Percentiles rank a stretch among this genome's conserved stretches.
Conservation (phyloP, 2,329 filamentous ascomycete genomes). For the Cladosporium colombiae region DNA sequence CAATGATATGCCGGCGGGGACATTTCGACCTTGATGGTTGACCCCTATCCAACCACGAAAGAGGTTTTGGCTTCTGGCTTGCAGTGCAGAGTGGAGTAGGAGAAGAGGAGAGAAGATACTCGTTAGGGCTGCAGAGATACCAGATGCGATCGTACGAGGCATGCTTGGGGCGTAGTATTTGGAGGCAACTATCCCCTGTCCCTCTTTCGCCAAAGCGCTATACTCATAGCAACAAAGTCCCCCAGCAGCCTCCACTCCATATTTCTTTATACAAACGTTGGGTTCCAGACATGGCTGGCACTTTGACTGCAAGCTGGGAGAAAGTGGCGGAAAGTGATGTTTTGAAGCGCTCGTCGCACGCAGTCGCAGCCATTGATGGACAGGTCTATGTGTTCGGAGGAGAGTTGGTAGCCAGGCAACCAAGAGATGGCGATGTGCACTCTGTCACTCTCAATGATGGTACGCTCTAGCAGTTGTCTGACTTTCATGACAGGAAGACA, state of each 20-base stretch:
- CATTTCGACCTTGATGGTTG: not conserved
- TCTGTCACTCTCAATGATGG: slow-evolving; percentile 44
- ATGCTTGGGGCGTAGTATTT: too few relatives aligned
- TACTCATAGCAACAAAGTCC: not conserved
- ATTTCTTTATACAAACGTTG: not conserved
- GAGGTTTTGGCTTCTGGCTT: not conserved
- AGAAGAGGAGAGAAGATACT: not conserved
- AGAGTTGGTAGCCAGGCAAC: slow-evolving; percentile 65
- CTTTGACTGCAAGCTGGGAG: slow-evolving; percentile 39
- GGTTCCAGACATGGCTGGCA: not conserved
- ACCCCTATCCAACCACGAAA: not conserved
- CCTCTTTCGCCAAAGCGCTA: too few relatives aligned
- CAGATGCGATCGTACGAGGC: not conserved
- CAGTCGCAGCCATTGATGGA: slow-evolving; percentile 51
- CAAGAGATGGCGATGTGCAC: slow-evolving; percentile 73
- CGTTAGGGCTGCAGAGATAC: not conserved
- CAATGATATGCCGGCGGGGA: not conserved
- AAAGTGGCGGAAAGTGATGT: slow-evolving; percentile 37
- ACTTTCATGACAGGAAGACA: not conserved
- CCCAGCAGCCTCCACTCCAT: not conserved
- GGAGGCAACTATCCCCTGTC: too few relatives aligned
- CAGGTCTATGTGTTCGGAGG: slow-evolving; percentile 76
- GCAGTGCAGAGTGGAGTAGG: not conserved
- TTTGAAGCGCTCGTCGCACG: slow-evolving; percentile 73
- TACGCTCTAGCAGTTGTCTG: not conserved